Conservation (phyloP, 257 asterid genomes). For the Coffea canephora region DNA sequence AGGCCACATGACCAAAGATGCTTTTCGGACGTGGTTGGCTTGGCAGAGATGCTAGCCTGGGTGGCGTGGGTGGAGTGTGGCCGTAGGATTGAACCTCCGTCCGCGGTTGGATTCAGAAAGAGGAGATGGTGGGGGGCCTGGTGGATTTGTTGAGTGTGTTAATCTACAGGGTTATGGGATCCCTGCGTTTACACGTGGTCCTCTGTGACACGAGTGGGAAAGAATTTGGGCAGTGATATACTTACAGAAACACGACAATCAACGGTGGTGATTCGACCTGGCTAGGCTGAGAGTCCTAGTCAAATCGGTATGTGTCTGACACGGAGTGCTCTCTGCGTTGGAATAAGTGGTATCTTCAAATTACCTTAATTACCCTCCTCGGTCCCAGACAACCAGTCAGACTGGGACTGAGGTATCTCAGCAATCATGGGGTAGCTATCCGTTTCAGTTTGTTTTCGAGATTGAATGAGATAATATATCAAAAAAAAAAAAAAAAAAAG, state of each 20-base stretch:
- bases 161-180: background rate
- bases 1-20: background rate
- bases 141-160: background rate
- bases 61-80: background rate
- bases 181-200: conserved; percentile 30
- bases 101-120: background rate
- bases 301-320: conserved; percentile 15
- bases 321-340: conserved; percentile 20
- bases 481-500: no score
- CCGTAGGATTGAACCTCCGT: conserved; percentile 12
- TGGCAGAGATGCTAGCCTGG: background rate
- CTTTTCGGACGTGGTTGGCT: conserved; percentile 26
- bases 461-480: no score
- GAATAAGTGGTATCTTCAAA: background rate
- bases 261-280: conserved; percentile 19
- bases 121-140: background rate
- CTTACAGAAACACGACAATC: background rate
- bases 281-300: conserved; percentile 23
- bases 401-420: no score
- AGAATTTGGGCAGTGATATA: background rate
- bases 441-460: no score
- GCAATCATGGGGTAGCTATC: no score
- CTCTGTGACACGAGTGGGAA: conserved; percentile 2
- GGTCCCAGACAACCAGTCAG: background rate
- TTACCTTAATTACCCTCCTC: background rate